phyloP scores from a whole-genome alignment of 2,329 filamentous ascomycete genomes.

The Trichocomaceae sp. region DNA sequence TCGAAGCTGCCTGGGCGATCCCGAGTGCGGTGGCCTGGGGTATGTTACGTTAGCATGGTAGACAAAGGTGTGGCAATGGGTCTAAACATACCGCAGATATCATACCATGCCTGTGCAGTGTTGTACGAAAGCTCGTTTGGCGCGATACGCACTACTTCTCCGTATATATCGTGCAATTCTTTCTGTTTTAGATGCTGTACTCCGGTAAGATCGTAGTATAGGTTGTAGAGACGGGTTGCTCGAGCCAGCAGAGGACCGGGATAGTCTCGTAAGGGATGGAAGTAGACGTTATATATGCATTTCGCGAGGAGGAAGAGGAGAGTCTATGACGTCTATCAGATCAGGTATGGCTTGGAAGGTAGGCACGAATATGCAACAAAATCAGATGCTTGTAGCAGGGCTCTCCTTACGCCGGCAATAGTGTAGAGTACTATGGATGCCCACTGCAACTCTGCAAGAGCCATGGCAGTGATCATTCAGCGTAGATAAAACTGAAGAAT shows the following conservation, averaged over 20 bases:
- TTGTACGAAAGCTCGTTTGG: slow-evolving; percentile 40
- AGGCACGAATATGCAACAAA: background rate
- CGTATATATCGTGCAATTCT: slow-evolving; percentile 26
- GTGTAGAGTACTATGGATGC: background rate
- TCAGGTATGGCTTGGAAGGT: background rate
- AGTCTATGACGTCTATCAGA: background rate
- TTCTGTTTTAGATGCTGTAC: slow-evolving; percentile 20
- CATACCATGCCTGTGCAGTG: slow-evolving; percentile 32
- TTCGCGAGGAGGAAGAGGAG: background rate
- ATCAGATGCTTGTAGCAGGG: background rate
- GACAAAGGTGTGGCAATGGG: background rate
- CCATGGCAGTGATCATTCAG: background rate
- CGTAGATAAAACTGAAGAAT: background rate
- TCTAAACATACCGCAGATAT: slow-evolving; percentile 32
- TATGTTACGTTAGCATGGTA: slow-evolving; percentile 9
- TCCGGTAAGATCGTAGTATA: slow-evolving; percentile 17
- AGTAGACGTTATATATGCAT: slow-evolving; percentile 2
- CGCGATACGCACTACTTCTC: slow-evolving; percentile 35
- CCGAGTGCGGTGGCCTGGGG: slow-evolving; percentile 11
- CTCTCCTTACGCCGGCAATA: background rate
- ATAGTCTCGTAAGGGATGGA: slow-evolving; percentile 1
- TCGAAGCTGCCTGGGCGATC: slow-evolving; percentile 4
- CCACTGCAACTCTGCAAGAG: background rate
- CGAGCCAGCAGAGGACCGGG: slow-evolving; percentile 5
- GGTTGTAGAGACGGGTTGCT: slow-evolving; percentile 7